phyloP scores from a whole-genome alignment of 768 basidiomycete genomes.

The Exsudoporus frostii region DNA sequence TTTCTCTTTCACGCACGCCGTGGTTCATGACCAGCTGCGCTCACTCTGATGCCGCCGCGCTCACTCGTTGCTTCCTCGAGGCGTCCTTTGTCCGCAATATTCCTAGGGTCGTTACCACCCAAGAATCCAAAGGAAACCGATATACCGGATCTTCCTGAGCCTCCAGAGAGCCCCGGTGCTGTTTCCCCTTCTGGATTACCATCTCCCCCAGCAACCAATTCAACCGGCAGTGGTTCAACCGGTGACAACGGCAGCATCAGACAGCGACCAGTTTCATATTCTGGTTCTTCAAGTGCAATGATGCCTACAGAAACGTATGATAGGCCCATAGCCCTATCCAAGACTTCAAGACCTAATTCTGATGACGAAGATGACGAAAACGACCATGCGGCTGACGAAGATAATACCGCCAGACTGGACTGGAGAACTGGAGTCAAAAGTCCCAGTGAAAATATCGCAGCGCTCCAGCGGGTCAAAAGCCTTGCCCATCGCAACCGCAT shows the following conservation, averaged over 20 bases:
- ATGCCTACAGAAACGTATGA: slow-evolving; percentile 42
- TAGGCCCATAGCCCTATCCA: slow-evolving; percentile 28
- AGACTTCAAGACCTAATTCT: slow-evolving; percentile 30
- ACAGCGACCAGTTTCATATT: slow-evolving; percentile 30
- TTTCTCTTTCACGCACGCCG: slow-evolving; percentile 9
- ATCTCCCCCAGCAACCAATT: slow-evolving; percentile 83
- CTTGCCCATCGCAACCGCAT: slow-evolving; percentile 70
- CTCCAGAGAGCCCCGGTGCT: slow-evolving; percentile 56
- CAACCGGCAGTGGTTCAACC: slow-evolving; percentile 76
- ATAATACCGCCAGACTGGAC: slow-evolving; percentile 57
- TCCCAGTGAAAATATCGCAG: slow-evolving; percentile 52
- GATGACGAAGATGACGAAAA: slow-evolving; percentile 51
- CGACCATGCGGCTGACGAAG: slow-evolving; percentile 54
- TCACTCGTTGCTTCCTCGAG: slow-evolving; percentile 38
- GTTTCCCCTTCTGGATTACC: slow-evolving; percentile 66
- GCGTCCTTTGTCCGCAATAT: slow-evolving; percentile 63
- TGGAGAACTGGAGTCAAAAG: slow-evolving; percentile 33
- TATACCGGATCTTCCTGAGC: slow-evolving; percentile 69
- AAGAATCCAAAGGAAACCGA: slow-evolving; percentile 36
- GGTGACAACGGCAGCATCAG: slow-evolving; percentile 53
- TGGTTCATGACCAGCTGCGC: slow-evolving; percentile 29
- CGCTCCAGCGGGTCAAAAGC: slow-evolving; percentile 66
- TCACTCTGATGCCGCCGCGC: slow-evolving; percentile 48
- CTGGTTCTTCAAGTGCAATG: slow-evolving; percentile 26
- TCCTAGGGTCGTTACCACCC: slow-evolving; percentile 45